Percentiles rank a stretch among this genome's conserved stretches.
Conservation (phyloP, 768 basidiomycete species). For the Neoboletus magnificus region DNA sequence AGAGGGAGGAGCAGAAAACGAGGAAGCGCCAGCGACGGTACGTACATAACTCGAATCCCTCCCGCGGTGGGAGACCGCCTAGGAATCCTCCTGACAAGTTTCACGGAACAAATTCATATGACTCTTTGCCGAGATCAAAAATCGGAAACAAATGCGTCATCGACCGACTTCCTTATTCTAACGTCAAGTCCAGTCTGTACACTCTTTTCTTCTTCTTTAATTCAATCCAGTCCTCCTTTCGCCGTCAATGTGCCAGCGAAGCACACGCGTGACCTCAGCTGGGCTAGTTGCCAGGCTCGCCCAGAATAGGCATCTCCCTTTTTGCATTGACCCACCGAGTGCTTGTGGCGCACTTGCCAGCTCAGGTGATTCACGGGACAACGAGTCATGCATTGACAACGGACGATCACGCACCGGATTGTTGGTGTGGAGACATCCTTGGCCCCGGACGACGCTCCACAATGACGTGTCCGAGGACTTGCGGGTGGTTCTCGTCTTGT, state of each 20-base stretch:
- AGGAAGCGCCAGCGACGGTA: neutral
- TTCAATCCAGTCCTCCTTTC: neutral
- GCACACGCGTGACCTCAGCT: neutral
- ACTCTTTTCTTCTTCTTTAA: neutral
- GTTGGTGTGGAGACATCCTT: neutral
- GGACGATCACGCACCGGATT: conserved; percentile 4
- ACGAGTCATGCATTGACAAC: neutral
- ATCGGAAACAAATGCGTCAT: neutral
- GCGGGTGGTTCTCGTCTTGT: neutral
- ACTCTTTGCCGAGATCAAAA: conserved; percentile 7
- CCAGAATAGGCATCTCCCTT: conserved; percentile 8
- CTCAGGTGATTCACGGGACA: conserved; percentile 1
- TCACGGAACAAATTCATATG: conserved; percentile 3
- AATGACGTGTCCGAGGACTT: conserved; percentile 18
- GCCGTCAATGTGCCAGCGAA: conserved; percentile 2
- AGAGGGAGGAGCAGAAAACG: neutral
- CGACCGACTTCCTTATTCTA: neutral
- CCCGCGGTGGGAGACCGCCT: conserved; percentile 11
- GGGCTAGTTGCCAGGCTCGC: neutral
- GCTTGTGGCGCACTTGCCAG: conserved; percentile 2
- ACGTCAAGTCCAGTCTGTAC: neutral
- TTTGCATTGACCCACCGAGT: neutral
- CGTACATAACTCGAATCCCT: conserved; percentile 12
- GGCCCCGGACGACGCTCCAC: neutral
- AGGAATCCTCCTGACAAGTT: conserved; percentile 19